Base-by-base conservation (phyloP, 495 filamentous ascomycete species). In the Podospora fimiseda region DNA sequence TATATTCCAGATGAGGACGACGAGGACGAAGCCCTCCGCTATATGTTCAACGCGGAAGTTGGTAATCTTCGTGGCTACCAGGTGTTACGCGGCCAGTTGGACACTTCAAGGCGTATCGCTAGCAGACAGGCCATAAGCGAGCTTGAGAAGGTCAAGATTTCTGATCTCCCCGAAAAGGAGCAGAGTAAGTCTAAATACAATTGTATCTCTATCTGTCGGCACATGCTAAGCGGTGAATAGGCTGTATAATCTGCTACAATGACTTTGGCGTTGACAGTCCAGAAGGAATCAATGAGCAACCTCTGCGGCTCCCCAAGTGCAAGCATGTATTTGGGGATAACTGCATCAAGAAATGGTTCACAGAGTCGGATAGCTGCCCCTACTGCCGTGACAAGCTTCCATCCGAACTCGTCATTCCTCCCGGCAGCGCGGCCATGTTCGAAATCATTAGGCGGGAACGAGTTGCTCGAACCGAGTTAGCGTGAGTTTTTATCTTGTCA, bases 261-360 rank as follows among this genome's bases (percentile, higher is more conserved):
- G 76, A 76, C 14, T 78, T 78, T 51, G 77, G 78, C 27, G 61
- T 68, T 18, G 50, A 58, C 43, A 79, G 69, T 22, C 76, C 77
- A 2, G 78, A 81, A 46, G 78, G 78, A 14, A 58, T 74, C 5
- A 67, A 66, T 39, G 78, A 81, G 48, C 62, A 60, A 1, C 76
- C 78, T 9, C 60, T 80, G 14, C 76, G 74, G 4, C 63, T 81
- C 22, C 77, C 78, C 11, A 74, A 72, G 49, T 81, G 78, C 67
- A 78, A 79, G 59, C 79, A 82, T 54, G 59, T 82, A 7, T 82
- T 82, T 55, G 79, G 79, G 16, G 74, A 80, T 44, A 71, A 75
- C 44, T 82, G 79, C 62, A 80, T 82, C 58, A 80, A 78, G 60
- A 80, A 78, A 55, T 82, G 79, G 79, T 74, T 81, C 45, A 66